Base-by-base conservation (phyloP, 768 basidiomycete species). In the Ramaria rubella region DNA sequence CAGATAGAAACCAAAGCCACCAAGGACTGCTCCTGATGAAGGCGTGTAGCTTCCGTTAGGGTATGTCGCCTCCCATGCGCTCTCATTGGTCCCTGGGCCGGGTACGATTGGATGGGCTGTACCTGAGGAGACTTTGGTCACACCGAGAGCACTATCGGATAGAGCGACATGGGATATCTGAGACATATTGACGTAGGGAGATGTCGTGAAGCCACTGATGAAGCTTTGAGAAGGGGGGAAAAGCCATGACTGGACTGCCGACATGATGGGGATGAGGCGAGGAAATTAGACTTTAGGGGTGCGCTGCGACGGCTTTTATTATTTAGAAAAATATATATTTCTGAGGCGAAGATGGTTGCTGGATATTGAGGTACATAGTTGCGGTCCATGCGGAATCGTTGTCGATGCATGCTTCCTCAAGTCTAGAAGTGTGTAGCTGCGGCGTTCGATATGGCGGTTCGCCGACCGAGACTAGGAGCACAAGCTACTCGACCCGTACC, bases 1-100 rank as follows among this genome's bases (percentile, higher is more conserved):
- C 19, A 87, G 64, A 68, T 89, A 87, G 68, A 89, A 85, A 2
- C 83, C 80, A 61, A 87, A 86, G 4, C 87, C 87, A 1, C 85
- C 83, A 1, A 77, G 75, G 4, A 79, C 71, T 2, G 67, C 52
- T 2, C 67, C 75, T 12, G 71, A 69, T 12, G 71, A 69, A 4
- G 85, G 85, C 56, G 82, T 85, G 60, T 83, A 78, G 65, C 81
- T 83, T 0, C 83, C 84, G 53, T 73, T 64, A 0, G 81, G 78
- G 61, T 82, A 87, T 21, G 75, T 68, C 0, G 83, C 82, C 63
- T 85, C 81, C 83, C 83, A 86, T n/a, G 82, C 81, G 3, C 54
- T 31, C 27, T 38, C 52, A 14, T 50, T 49, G 23, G 49, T 38
- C 6, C 51, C 21, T 1, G 72, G 67, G 3, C 72, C 60, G 19